Evolutionary conservation across 2,329 filamentous ascomycete species (phyloP), one percentile per base, ranked within the genome.

Genomic region (Fusarium xyrophilum): DNA sequence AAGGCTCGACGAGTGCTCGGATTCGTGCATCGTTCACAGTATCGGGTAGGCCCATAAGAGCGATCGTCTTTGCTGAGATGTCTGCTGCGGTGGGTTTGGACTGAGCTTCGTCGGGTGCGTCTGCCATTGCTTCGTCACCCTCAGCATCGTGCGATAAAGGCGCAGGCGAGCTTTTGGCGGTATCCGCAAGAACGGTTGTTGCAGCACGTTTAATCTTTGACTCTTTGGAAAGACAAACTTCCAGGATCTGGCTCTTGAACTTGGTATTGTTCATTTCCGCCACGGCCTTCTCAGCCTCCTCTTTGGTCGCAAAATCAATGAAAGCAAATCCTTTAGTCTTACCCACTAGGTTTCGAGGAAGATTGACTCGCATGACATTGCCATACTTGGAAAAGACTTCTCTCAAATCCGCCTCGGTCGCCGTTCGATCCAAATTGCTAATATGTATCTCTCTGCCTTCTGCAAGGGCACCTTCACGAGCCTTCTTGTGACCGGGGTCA

Each of bases 21-120:
- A 99, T 88, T 32, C 94, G 92, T 3, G 91, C 88, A 74, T 97
- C 93, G 69, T 96, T 97, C 73, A 98, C 88, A 0, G 94, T 98
- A 75, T 98, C 96, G 1, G 96, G 93, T 2, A 99, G 83, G 66
- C 94, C 91, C 79, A 97, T 87, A 30, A 99, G 82, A 13, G 90
- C 91, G 51, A 98, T 85, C 2, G 92, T 96, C 54, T 93, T 89
- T 51, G 89, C 87, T 32, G 83, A 79, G 23, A 87, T 85, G 19
- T 88, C 84, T 9, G 77, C 77, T 11, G 81, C 78, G 2, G 84
- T 82, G 21, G 83, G 81, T 15, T 75, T 75, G 43, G 70, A 40
- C 25, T 52, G 50, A 17, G 59, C 62, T 39, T 60, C 63, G 35
- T 28, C 53, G n/a, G 32, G 48, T 15, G 63, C 72, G 57, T 81